Base-by-base conservation (phyloP, 2,329 filamentous ascomycete genomes). In the Pseudofabraea citricarpa region DNA sequence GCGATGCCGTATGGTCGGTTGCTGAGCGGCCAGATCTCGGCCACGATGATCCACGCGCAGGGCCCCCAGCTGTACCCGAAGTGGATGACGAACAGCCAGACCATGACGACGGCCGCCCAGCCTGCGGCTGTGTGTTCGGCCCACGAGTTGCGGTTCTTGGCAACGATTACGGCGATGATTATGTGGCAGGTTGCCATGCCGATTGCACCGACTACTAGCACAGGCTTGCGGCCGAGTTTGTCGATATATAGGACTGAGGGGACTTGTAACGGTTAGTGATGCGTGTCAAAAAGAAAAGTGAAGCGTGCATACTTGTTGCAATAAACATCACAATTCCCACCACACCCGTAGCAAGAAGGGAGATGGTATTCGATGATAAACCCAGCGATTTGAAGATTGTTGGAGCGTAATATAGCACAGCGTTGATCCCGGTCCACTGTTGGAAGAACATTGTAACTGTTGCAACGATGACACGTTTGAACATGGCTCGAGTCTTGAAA, bases 21-120 rank as follows among this genome's bases (percentile, higher is more conserved):
- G 49, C 76, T 81, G 9, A 87, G 64, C 0, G 83, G 84, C 78
- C 80, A 88, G 35, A 88, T 77, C 62, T 87, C 84, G 5, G 81
- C 76, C 1, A 86, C 74, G 43, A 88, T 70, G 48, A 85, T 83
- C 83, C 84, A 87, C 0, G 79, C 74, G 54, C 77, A 81, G 2
- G 83, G 83, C 0, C 48, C 48, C 50, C 52, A 40, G 13, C 46
- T 41, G 26, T 49, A 50, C 12, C 51, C 52, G 6, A 55, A 55
- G 18, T 38, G 39, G 20, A 24, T 49, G 47, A 45, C 45, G 27
- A 56, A 57, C 9, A 58, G 43, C 56, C 56, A 57, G 18, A 58
- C 55, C 18, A 58, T 27, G 13, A 36, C 55, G 8, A 67, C 65
- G 6, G 64, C 63, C 3, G 52, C 53, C 65, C 61, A 67, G 3